Base-by-base conservation (phyloP, 495 filamentous ascomycete species). In the Pyrenula aspistea region DNA sequence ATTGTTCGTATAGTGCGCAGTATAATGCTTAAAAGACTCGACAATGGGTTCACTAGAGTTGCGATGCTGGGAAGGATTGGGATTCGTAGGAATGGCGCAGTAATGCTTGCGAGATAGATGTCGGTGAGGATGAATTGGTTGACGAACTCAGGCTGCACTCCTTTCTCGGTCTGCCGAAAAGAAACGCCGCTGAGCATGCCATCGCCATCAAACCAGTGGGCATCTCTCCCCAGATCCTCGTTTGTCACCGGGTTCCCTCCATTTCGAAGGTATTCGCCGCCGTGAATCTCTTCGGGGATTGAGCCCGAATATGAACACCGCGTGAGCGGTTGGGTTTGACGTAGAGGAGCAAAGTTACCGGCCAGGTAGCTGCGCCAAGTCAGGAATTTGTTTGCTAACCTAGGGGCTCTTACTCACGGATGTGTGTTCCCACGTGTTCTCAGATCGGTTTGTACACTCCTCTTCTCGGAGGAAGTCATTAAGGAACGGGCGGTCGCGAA, bases 121-220 rank as follows among this genome's bases (percentile, higher is more conserved):
- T 87, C 83, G 4, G 83, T 86, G 25, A 85, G 63, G 42, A 86
- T 71, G 59, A 77, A 83, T 60, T 81, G 80, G 58, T 86, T 86
- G 49, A 79, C 77, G 60, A 85, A 87, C 49, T 79, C 66, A 8
- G 83, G 83, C 55, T 69, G 61, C 2, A 82, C 71, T 0, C 63
- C 61, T 8, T 57, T 52, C 20, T 71, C 59, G 2, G 59, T 60
- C 23, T 68, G 68, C 36, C 61, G 65, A 66, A 87, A 85, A 10
- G 69, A 68, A 0, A 87, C 81, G 12, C 83, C 84, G 22, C 77
- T 75, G 2, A 86, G 77, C 83, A 87, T 86, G 1, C 83, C 84
- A 67, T 86, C 84, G 51, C 84, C 84, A 59, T 86, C 84, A 58
- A 87, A 86, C 82, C 82, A 85, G 59, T 87, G 83, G 22, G 77